Conservation (phyloP, 257 asterid species). For the Hygrophila difformis region DNA sequence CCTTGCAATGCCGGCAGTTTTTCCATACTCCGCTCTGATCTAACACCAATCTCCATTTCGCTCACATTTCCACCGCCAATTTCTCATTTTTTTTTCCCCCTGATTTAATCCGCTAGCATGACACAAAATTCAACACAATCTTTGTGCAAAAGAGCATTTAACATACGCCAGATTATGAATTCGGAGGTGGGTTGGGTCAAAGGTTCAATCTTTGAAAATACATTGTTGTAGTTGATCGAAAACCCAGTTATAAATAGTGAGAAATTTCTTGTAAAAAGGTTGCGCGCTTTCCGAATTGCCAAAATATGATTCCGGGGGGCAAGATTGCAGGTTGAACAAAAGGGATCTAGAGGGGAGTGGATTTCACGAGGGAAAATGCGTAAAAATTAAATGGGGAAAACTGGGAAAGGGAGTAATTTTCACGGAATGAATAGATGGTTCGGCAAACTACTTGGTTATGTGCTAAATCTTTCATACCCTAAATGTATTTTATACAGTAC, state of each 20-base stretch:
- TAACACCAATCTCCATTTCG: constrained; percentile 30
- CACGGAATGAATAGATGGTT: constrained; percentile 12
- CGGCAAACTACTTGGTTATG: background rate
- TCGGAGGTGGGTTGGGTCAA: constrained; percentile 14
- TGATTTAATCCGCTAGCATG: constrained; percentile 11
- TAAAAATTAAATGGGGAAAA: background rate
- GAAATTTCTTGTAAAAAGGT: too few species aligned
- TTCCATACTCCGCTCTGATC: constrained; percentile 25
- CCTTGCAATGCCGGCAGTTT: constrained; percentile 34
- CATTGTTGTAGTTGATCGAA: background rate
- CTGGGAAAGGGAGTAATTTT: constrained; percentile 10
- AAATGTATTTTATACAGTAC: too few species aligned
- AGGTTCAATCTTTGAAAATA: constrained; percentile 14
- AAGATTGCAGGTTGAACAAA: background rate
- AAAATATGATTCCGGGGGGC: background rate
- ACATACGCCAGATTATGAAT: constrained; percentile 4
- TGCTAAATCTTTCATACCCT: too few species aligned
- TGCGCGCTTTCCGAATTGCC: background rate
- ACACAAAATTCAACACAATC: background rate
- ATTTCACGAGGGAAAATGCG: constrained; percentile 4
- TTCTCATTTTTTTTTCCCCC: constrained; percentile 37
- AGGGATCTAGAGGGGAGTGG: constrained; percentile 7
- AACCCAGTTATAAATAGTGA: too few species aligned
- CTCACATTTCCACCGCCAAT: constrained; percentile 38
- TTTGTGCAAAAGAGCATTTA: background rate